phyloP scores from a whole-genome alignment of 768 basidiomycete species.

The Austroboletus eburneus region DNA sequence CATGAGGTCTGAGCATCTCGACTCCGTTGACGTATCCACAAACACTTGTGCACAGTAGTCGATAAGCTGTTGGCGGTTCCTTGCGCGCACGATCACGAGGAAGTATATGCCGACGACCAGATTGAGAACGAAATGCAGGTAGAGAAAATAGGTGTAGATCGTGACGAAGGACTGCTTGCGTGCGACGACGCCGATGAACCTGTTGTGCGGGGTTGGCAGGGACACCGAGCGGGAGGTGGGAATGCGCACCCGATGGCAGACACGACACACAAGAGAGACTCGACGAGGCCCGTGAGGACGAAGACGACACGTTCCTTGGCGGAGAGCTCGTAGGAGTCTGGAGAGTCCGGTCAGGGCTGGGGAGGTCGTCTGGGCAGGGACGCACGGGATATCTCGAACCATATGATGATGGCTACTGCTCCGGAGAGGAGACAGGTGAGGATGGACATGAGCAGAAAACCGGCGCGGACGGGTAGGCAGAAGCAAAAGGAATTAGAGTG shows the following conservation, averaged over 20 bases:
- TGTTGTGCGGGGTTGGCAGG: slow-evolving; percentile 22
- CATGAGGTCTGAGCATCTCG: slow-evolving; percentile 43
- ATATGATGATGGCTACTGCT: slow-evolving; percentile 48
- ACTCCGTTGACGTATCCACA: slow-evolving; percentile 36
- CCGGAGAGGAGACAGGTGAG: slow-evolving; percentile 54
- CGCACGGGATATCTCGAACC: slow-evolving; percentile 62
- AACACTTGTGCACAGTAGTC: slow-evolving; percentile 46
- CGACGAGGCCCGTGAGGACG: slow-evolving; percentile 48
- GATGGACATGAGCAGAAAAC: slow-evolving; percentile 52
- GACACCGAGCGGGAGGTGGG: not conserved
- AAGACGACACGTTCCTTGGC: slow-evolving; percentile 38
- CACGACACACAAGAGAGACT: slow-evolving; percentile 48
- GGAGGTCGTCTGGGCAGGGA: slow-evolving; percentile 2
- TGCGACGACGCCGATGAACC: slow-evolving; percentile 59
- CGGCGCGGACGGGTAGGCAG: slow-evolving; percentile 58
- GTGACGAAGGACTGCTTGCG: slow-evolving; percentile 59
- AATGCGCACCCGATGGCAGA: slow-evolving; percentile 51
- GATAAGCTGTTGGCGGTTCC: slow-evolving; percentile 39
- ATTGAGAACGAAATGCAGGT: slow-evolving; percentile 55
- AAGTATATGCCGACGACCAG: slow-evolving; percentile 49
- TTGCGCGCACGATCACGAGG: slow-evolving; percentile 45
- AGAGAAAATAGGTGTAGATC: slow-evolving; percentile 53
- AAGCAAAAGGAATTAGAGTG: slow-evolving; percentile 56
- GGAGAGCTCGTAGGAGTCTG: slow-evolving; percentile 33
- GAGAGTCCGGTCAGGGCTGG: not conserved